Evolutionary conservation across 306 rosid genomes (phyloP).

Genomic region (Sphenostylis stenocarpa): DNA sequence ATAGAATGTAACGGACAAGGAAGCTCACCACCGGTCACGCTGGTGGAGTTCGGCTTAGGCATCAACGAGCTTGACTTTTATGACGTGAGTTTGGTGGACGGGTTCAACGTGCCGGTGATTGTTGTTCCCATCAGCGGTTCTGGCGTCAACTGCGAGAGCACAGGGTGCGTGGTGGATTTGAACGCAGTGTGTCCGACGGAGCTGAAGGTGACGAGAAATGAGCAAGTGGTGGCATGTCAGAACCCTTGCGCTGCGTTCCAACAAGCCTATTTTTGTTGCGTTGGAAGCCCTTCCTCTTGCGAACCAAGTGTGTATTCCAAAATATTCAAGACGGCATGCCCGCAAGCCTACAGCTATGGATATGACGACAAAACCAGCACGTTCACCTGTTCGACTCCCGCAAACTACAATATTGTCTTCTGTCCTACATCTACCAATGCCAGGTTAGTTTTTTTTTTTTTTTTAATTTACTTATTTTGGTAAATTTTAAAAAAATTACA

Average conservation of each 20-base stretch:
- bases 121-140: too few relatives aligned
- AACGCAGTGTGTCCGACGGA: constrained; percentile 63
- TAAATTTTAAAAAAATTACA: too few relatives aligned
- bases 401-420: constrained; percentile 53
- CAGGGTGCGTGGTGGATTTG: constrained; percentile 65
- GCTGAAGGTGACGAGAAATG: constrained; percentile 45
- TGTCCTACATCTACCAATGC: constrained; percentile 62
- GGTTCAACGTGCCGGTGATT: too few relatives aligned
- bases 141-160: constrained; percentile 43
- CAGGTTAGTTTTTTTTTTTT: too few relatives aligned
- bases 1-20: too few relatives aligned
- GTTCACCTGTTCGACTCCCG: constrained; percentile 52
- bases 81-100: too few relatives aligned
- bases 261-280: background rate
- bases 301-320: constrained; percentile 56
- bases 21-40: too few relatives aligned
- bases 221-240: constrained; percentile 48
- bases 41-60: too few relatives aligned
- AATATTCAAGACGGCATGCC: constrained; percentile 65
- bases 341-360: constrained; percentile 67
- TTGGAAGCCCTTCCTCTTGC: constrained; percentile 20
- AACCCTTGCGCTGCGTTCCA: background rate
- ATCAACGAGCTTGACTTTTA: too few relatives aligned
- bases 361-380: constrained; percentile 58
- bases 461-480: too few relatives aligned